Evolutionary conservation across 495 filamentous ascomycete species (phyloP).

Genomic region (Podospora sp.): DNA sequence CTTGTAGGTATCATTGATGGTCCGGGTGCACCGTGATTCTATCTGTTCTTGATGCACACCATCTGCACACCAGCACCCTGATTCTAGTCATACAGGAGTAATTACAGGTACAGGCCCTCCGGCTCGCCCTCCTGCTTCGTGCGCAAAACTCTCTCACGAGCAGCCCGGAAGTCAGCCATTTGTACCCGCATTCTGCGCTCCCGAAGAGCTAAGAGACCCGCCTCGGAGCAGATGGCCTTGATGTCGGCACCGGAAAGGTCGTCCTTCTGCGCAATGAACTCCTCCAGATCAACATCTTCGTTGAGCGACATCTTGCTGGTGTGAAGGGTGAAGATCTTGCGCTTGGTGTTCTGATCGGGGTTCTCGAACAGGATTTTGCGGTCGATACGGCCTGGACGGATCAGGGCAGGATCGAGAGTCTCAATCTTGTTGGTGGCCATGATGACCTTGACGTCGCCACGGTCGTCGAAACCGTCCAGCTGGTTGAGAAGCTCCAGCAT

Average conservation of each 20-base stretch:
- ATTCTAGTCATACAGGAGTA: conserved; percentile 20
- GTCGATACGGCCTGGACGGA: conserved; percentile 97
- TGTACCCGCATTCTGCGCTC: conserved; percentile 97
- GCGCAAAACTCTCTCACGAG: conserved; percentile 92
- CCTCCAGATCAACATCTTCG: conserved; percentile 93
- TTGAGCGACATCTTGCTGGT: conserved; percentile 98
- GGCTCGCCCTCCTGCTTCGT: conserved; percentile 99
- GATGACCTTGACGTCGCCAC: conserved; percentile 98
- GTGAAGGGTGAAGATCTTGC: conserved; percentile 99
- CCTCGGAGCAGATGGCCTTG: conserved; percentile 97
- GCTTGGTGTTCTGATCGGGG: conserved; percentile 98
- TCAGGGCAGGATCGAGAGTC: conserved; percentile 92
- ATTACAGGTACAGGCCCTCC: conserved; percentile 96
- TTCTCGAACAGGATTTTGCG: conserved; percentile 99
- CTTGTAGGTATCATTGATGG: not conserved
- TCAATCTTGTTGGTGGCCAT: conserved; percentile 99
- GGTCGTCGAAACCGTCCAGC: conserved; percentile 97
- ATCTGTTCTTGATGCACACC: not conserved
- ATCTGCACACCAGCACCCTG: not conserved
- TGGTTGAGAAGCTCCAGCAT: conserved; percentile 99
- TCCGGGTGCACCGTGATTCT: not conserved
- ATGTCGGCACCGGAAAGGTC: conserved; percentile 97
- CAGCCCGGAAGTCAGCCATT: conserved; percentile 96
- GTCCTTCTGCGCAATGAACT: conserved; percentile 98
- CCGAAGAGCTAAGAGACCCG: conserved; percentile 90